These are phyloP conservation scores for Globisporangium mamillatum DNA, from an alignment of 352 stramenopile species.

Conservation along the genomic window DNA sequence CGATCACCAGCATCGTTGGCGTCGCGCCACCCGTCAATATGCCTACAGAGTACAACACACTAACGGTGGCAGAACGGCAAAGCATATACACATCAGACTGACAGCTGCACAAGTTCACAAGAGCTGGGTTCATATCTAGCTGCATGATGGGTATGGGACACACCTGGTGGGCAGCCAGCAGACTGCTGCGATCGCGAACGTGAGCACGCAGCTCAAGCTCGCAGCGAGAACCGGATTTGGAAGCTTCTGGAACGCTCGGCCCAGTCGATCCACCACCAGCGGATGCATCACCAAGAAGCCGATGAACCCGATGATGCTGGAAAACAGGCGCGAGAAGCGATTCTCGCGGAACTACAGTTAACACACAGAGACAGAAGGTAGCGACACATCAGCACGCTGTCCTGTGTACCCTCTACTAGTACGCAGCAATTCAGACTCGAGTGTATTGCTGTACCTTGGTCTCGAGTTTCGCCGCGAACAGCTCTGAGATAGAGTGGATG, in stretches of 20 bases:
- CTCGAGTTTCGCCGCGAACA: constrained; percentile 47
- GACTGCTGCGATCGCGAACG: constrained; percentile 39
- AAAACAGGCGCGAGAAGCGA: constrained; percentile 61
- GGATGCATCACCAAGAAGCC: constrained; percentile 57
- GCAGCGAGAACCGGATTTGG: constrained; percentile 48
- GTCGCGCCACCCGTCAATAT: constrained; percentile 30
- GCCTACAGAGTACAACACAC: constrained; percentile 47
- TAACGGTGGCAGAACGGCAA: constrained; percentile 15
- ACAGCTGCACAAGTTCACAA: background rate
- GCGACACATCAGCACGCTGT: background rate
- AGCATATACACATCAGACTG: background rate
- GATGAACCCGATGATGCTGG: constrained; percentile 61
- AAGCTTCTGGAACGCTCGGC: constrained; percentile 25
- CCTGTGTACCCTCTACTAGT: background rate
- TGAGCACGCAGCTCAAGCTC: constrained; percentile 45
- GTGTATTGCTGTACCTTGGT: constrained; percentile 30
- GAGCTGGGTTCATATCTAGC: background rate
- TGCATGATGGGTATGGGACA: background rate
- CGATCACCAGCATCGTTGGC: constrained; percentile 28
- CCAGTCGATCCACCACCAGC: constrained; percentile 29
- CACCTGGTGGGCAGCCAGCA: constrained; percentile 58
- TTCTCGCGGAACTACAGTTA: constrained; percentile 51
- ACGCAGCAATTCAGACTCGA: background rate
- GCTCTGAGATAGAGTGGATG: constrained; percentile 36
- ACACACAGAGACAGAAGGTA: background rate